Conservation (phyloP, 2,329 filamentous ascomycete species). For the Cercospora brassicicola region DNA sequence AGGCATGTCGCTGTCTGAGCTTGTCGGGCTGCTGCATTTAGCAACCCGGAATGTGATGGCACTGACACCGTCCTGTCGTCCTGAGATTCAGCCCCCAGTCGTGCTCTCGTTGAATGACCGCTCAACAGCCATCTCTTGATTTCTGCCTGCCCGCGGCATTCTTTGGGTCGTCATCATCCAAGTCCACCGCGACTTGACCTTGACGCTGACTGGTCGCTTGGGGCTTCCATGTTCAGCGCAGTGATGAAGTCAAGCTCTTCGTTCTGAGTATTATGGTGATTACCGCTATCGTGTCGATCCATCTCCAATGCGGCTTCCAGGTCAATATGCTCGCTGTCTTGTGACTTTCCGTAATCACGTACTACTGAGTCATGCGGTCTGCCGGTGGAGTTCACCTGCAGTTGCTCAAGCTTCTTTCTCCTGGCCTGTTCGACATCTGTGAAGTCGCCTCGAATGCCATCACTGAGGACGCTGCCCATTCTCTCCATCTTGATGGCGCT, state of each 20-base stretch:
- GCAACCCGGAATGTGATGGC: not conserved
- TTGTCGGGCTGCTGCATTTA: not conserved
- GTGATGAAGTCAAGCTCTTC: slow-evolving; percentile 12
- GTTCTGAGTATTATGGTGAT: not conserved
- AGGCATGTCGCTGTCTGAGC: not conserved
- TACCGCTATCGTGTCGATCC: slow-evolving; percentile 7
- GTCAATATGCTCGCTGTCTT: slow-evolving; percentile 27
- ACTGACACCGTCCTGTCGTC: not conserved
- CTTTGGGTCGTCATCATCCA: not conserved
- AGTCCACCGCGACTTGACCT: slow-evolving; percentile 7
- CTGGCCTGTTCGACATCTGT: slow-evolving; percentile 30
- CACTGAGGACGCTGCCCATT: slow-evolving; percentile 31
- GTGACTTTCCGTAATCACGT: slow-evolving; percentile 6
- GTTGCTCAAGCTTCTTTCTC: slow-evolving; percentile 24
- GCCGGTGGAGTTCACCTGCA: not conserved
- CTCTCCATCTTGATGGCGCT: slow-evolving; percentile 47
- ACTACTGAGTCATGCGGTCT: slow-evolving; percentile 3
- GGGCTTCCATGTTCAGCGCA: slow-evolving; percentile 11
- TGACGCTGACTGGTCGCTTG: slow-evolving; percentile 9
- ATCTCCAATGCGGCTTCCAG: slow-evolving; percentile 32
- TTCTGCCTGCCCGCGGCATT: not conserved
- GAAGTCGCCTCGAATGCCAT: slow-evolving; percentile 33
- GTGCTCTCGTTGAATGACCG: not conserved
- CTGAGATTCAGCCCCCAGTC: not conserved
- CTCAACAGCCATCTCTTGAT: not conserved